Evolutionary conservation across 495 filamentous ascomycete species (phyloP).

Genomic region (Penicillium verhagenii): DNA sequence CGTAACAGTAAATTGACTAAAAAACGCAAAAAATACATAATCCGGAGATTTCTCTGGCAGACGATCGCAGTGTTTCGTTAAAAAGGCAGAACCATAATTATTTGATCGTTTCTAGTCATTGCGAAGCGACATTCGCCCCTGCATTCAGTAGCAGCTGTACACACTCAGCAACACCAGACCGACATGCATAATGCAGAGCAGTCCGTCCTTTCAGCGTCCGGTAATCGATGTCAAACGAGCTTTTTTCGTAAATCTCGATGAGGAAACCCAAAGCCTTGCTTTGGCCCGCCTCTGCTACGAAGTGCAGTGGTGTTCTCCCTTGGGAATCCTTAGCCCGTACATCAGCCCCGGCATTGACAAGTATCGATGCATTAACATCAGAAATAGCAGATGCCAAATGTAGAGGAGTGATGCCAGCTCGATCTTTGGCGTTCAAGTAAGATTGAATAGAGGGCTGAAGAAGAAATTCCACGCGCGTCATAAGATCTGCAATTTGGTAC

Average conservation of each 20-base stretch:
- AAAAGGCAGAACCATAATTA: too few species aligned
- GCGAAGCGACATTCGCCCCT: neutral
- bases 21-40: too few species aligned
- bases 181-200: slow-evolving; percentile 9
- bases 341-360: slow-evolving; percentile 14
- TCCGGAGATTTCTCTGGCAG: too few species aligned
- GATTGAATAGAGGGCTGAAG: slow-evolving; percentile 33
- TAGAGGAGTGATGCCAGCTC: slow-evolving; percentile 77
- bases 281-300: slow-evolving; percentile 10
- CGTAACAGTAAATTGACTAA: too few species aligned
- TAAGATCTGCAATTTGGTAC: neutral
- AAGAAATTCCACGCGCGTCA: slow-evolving; percentile 5
- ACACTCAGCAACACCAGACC: neutral
- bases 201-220: neutral
- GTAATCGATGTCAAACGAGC: neutral
- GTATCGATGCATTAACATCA: neutral
- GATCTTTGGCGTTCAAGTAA: slow-evolving; percentile 76
- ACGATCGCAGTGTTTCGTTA: too few species aligned
- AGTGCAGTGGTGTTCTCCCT: slow-evolving; percentile 12
- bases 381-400: slow-evolving; percentile 56
- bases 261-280: slow-evolving; percentile 11
- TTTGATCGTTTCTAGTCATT: too few species aligned
- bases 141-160: neutral
- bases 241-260: neutral
- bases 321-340: slow-evolving; percentile 7